Evolutionary conservation across 352 stramenopile species (phyloP).

Genomic region (Phytophthora podocarpi): DNA sequence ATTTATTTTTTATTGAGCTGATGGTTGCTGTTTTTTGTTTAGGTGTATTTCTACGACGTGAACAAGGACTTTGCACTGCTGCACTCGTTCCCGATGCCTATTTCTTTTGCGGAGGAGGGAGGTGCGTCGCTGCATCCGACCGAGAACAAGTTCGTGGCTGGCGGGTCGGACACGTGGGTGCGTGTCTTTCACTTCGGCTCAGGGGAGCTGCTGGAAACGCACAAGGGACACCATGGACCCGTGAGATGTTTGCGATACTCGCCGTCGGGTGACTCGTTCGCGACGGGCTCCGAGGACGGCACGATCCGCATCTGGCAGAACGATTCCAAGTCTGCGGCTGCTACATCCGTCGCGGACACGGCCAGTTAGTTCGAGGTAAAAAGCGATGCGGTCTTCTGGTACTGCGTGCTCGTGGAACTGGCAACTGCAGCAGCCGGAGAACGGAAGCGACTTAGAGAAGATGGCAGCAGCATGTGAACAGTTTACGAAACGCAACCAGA

Average conservation of each 20-base stretch:
- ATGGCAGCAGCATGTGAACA: slow-evolving; percentile 12
- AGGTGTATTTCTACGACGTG: slow-evolving; percentile 96
- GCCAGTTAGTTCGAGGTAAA: slow-evolving; percentile 30
- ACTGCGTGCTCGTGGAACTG: neutral
- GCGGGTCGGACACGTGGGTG: slow-evolving; percentile 96
- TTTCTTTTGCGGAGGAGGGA: slow-evolving; percentile 93
- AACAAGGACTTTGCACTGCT: slow-evolving; percentile 62
- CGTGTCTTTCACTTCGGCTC: slow-evolving; percentile 95
- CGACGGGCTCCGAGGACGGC: slow-evolving; percentile 97
- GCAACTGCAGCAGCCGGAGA: slow-evolving; percentile 3
- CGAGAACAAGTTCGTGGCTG: slow-evolving; percentile 89
- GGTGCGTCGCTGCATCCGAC: slow-evolving; percentile 88
- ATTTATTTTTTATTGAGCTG: neutral
- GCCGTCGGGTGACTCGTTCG: slow-evolving; percentile 93
- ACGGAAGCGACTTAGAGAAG: slow-evolving; percentile 32
- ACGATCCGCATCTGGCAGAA: slow-evolving; percentile 97
- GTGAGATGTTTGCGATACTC: slow-evolving; percentile 97
- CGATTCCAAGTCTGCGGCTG: slow-evolving; percentile 66
- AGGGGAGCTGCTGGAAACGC: slow-evolving; percentile 93
- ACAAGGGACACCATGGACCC: slow-evolving; percentile 98
- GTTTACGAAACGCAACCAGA: slow-evolving; percentile 18
- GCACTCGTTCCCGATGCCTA: slow-evolving; percentile 78
- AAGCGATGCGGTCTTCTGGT: slow-evolving; percentile 1
- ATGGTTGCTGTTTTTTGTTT: too few species aligned
- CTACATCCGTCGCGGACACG: slow-evolving; percentile 63